phyloP scores from a whole-genome alignment of 2,329 filamentous ascomycete species.

The Trichoderma atrobrunneum region DNA sequence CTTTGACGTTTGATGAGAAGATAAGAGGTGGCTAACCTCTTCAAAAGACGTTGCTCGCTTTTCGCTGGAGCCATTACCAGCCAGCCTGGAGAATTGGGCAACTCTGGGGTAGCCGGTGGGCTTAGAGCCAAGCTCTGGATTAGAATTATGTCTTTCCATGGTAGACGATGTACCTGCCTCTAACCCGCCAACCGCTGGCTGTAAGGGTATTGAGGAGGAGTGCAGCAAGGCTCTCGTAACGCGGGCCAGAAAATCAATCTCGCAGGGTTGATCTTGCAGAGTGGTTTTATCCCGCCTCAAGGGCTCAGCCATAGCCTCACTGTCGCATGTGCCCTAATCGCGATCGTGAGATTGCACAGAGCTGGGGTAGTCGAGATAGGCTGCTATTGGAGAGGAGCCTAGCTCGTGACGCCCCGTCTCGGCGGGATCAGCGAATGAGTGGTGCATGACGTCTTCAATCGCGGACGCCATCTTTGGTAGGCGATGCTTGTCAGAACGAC shows the following conservation, averaged over 20 bases:
- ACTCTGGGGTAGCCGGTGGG: background rate
- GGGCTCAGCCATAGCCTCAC: background rate
- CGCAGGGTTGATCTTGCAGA: background rate
- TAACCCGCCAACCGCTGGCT: background rate
- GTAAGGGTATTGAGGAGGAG: background rate
- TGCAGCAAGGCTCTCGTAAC: background rate
- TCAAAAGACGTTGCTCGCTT: background rate
- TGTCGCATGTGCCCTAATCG: background rate
- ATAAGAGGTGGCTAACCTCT: background rate
- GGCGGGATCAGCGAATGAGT: conserved; percentile 5
- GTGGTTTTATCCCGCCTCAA: background rate
- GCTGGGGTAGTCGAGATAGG: background rate
- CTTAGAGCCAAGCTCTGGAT: background rate
- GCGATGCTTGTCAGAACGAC: background rate
- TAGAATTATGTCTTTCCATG: background rate
- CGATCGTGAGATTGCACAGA: conserved; percentile 3
- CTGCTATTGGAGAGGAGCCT: background rate
- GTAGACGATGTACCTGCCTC: background rate
- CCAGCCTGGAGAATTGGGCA: background rate
- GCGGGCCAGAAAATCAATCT: background rate
- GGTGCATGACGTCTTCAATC: conserved; percentile 16
- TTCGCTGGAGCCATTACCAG: background rate
- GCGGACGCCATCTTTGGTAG: background rate
- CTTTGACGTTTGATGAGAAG: background rate
- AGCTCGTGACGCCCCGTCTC: conserved; percentile 10